These are phyloP conservation scores for Colletotrichum noveboracense DNA, from an alignment of 2,329 filamentous ascomycete genomes.

Conservation along the genomic window DNA sequence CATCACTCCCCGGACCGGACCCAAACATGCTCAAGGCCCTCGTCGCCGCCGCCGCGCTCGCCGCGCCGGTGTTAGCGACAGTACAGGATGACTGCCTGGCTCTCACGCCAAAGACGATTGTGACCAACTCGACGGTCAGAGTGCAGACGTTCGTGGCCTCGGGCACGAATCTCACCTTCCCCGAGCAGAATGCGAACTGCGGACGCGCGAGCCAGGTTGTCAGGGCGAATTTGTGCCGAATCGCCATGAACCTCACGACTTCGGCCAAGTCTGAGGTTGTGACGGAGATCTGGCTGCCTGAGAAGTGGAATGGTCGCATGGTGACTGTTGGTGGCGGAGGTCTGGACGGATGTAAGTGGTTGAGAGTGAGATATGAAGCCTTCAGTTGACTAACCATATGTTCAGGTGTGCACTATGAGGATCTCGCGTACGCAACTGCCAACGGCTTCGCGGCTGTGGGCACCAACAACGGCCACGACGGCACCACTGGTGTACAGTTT, in stretches of 20 bases:
- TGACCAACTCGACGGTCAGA: conserved; percentile 30
- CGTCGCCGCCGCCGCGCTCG: neutral
- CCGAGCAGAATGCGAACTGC: conserved; percentile 40
- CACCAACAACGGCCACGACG: conserved; percentile 57
- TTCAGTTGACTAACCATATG: neutral
- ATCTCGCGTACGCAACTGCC: conserved; percentile 47
- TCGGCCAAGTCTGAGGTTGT: conserved; percentile 46
- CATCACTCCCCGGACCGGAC: accelerated
- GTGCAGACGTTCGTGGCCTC: neutral
- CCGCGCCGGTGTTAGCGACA: neutral
- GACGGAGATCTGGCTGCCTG: conserved; percentile 52
- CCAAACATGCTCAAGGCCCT: neutral
- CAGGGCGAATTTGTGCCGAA: conserved; percentile 28
- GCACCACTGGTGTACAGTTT: conserved; percentile 37
- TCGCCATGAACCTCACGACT: conserved; percentile 30
- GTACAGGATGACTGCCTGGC: conserved; percentile 9
- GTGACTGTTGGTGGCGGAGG: conserved; percentile 55
- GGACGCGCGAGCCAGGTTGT: conserved; percentile 12
- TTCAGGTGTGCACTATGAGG: conserved; percentile 47
- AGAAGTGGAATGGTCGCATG: conserved; percentile 48
- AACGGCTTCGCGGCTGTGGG: conserved; percentile 53
- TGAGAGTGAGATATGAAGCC: neutral
- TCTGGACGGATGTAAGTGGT: conserved; percentile 45
- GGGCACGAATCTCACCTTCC: conserved; percentile 36
- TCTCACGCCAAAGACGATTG: neutral